A percentile compares a stretch with the other conserved stretches of the same genome.
Evolutionary conservation across 306 rosid species (phyloP).

Genomic region (Nissolia schottii): DNA sequence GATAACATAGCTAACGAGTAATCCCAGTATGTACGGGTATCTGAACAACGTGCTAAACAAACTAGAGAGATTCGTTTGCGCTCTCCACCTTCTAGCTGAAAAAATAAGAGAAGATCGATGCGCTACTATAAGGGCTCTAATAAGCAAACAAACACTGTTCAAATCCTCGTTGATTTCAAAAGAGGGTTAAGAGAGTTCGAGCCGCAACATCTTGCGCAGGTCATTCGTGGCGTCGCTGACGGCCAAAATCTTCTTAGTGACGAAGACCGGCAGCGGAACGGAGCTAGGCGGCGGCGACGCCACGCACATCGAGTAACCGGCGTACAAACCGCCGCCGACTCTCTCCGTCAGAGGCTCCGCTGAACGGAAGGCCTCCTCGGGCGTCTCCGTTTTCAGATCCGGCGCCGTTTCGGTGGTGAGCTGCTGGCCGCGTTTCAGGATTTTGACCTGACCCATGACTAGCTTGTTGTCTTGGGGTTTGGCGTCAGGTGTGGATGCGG

Average conservation of each 20-base stretch:
- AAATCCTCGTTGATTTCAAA: background rate
- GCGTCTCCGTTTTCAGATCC: background rate
- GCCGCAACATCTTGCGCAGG: slow-evolving; percentile 29
- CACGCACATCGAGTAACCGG: slow-evolving; percentile 30
- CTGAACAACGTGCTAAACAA: slow-evolving; percentile 16
- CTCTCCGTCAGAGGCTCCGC: background rate
- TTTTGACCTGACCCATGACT: slow-evolving; percentile 34
- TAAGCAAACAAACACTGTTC: slow-evolving; percentile 14
- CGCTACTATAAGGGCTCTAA: slow-evolving; percentile 14
- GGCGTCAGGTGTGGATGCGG: background rate
- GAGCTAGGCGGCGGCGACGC: slow-evolving; percentile 56
- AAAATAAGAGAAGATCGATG: slow-evolving; percentile 47
- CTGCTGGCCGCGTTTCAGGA: slow-evolving; percentile 41
- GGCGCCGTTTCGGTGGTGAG: background rate
- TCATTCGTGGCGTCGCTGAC: slow-evolving; percentile 32
- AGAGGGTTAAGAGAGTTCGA: slow-evolving; percentile 12
- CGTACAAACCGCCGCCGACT: slow-evolving; percentile 22
- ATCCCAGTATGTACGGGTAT: background rate
- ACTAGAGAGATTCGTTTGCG: background rate
- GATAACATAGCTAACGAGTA: background rate
- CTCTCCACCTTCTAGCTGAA: slow-evolving; percentile 38
- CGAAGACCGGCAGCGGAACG: slow-evolving; percentile 50
- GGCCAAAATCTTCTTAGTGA: slow-evolving; percentile 12
- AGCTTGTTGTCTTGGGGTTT: slow-evolving; percentile 1
- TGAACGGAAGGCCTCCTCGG: background rate